Base-by-base conservation (phyloP, 305 asterid genomes). In the Solanum aculeatissimum region DNA sequence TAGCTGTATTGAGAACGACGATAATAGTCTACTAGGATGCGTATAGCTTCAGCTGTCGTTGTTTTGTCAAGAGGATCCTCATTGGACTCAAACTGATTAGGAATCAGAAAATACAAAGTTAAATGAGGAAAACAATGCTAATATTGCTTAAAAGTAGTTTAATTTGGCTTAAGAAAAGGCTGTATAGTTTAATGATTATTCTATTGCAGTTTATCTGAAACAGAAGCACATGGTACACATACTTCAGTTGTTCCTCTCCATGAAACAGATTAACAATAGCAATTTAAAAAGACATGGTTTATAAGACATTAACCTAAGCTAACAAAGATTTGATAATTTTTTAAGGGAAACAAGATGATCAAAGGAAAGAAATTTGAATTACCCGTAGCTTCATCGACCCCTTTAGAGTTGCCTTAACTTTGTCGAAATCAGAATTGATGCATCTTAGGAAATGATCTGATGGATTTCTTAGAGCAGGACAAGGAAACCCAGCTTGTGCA, bases 381-480 rank as follows among this genome's bases (percentile, higher is more conserved):
- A 96, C 98, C 95, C 97, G 85, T 19, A 96, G 89, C 86, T 96
- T 96, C 99, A 95, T 96, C 10, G 99, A 95, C 84, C 98, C 99
- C 90, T 94, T 96, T 16, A 96, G 95, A 29, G 99, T 95, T 45
- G 99, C 98, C 91, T 96, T 96, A 65, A 96, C 99, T 87, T 94
- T 94, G 93, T 96, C 99, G 25, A 96, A 96, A 87, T 96, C 99
- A 19, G 97, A 90, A 72, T 96, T 96, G 85, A 96, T 93, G 88
- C 98, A 94, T 8, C 98, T 92, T 51, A 96, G 94, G 80, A 96
- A 96, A 89, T 96, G 99, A 88, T 96, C 99, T 0, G 98, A 96
- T 7, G 99, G 99, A 85, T 96, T 96, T 47, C 98, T 90, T 47
- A 96, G 89, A 63, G 98, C 89, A 27, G 99, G 99, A 51, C 99